A percentile compares a stretch with the other conserved stretches of the same genome.
phyloP scores from a whole-genome alignment of 2,329 filamentous ascomycete genomes.

The Ophiosphaerella herpotricha region DNA sequence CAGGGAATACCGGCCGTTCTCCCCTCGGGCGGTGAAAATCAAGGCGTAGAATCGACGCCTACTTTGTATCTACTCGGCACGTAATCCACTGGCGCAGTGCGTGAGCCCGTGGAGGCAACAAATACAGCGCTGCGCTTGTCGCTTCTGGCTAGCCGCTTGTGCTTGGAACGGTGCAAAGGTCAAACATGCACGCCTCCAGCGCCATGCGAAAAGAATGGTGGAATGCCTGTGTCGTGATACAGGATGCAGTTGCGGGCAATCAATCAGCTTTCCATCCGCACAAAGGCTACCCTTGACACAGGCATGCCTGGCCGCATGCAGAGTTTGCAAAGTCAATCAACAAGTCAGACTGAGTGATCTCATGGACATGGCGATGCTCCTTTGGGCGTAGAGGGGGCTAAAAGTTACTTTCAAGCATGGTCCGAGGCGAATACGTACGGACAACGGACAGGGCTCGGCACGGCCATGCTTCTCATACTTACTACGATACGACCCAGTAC shows the following conservation, averaged over 20 bases:
- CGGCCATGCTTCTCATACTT: constrained; percentile 22
- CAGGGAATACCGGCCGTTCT: constrained; percentile 12
- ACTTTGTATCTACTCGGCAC: neutral
- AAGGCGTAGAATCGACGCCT: constrained; percentile 7
- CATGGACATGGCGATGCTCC: constrained; percentile 37
- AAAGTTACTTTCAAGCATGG: constrained; percentile 22
- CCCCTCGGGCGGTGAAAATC: constrained; percentile 4
- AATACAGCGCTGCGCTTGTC: constrained; percentile 9
- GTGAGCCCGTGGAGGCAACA: neutral
- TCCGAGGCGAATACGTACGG: constrained; percentile 5
- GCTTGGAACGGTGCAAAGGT: constrained; percentile 5
- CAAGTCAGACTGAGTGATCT: constrained; percentile 22
- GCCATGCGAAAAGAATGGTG: constrained; percentile 12
- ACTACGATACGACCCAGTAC: constrained; percentile 8
- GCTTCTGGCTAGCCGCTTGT: constrained; percentile 8
- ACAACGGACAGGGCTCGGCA: constrained; percentile 38
- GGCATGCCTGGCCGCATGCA: constrained; percentile 17
- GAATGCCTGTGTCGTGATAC: constrained; percentile 6
- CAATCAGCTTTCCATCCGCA: constrained; percentile 10
- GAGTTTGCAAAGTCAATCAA: constrained; percentile 16
- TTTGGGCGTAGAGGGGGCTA: constrained; percentile 25
- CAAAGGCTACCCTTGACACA: constrained; percentile 3
- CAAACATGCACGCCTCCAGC: constrained; percentile 19
- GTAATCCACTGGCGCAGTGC: constrained; percentile 16
- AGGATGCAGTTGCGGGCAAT: constrained; percentile 10